A percentile compares a stretch with the other conserved stretches of the same genome.
Conservation (phyloP, 2,329 filamentous ascomycete genomes). For the Aspergillus puulaauensis region DNA sequence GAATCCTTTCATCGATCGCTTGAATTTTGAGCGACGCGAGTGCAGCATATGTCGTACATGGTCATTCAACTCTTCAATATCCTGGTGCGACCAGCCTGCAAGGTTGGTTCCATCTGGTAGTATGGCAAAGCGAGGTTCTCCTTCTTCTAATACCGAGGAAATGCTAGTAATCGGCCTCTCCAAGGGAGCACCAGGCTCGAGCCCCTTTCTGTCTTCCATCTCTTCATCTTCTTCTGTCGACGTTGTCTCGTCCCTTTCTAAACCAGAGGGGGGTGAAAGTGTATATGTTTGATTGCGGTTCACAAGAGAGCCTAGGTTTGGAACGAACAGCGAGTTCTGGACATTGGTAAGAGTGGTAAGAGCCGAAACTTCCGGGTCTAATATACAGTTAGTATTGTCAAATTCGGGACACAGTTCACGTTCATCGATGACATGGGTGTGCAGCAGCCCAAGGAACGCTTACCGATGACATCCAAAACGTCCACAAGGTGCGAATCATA, state of each 20-base stretch:
- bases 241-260: conserved; percentile 23
- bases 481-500: conserved; percentile 66
- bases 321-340: conserved; percentile 84
- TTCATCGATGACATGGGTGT: not conserved
- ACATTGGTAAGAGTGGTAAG: conserved; percentile 84
- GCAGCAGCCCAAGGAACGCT: conserved; percentile 23
- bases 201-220: conserved; percentile 16
- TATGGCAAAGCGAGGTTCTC: conserved; percentile 73
- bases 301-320: conserved; percentile 71
- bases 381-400: not conserved
- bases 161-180: conserved; percentile 56
- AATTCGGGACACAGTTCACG: not conserved
- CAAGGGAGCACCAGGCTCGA: conserved; percentile 28
- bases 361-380: conserved; percentile 80
- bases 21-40: conserved; percentile 75
- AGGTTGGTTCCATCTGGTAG: conserved; percentile 72
- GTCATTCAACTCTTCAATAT: conserved; percentile 77
- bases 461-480: conserved; percentile 68
- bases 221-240: conserved; percentile 26
- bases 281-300: conserved; percentile 79
- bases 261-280: conserved; percentile 53
- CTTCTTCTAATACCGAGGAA: conserved; percentile 66
- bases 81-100: conserved; percentile 71
- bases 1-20: conserved; percentile 76
- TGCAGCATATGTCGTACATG: conserved; percentile 86